Percentiles rank a stretch among this genome's conserved stretches.
Conservation (phyloP, 2,329 filamentous ascomycete genomes). For the Monosporascus sp. region DNA sequence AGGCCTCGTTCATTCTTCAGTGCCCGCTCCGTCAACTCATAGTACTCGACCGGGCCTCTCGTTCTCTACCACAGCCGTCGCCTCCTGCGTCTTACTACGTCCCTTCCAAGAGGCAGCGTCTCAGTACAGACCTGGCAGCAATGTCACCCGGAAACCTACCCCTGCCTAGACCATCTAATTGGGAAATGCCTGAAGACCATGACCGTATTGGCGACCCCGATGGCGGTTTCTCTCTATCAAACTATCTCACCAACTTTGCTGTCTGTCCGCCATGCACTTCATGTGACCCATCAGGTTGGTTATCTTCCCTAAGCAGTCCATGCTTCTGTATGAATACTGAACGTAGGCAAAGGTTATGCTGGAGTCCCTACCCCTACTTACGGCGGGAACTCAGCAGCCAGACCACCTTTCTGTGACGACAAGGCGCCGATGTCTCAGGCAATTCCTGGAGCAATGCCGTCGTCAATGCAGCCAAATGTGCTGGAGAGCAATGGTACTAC, state of each 20-base stretch:
- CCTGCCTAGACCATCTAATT: conserved; percentile 11
- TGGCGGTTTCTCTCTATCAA: conserved; percentile 20
- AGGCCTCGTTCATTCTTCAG: conserved; percentile 28
- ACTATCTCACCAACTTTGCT: conserved; percentile 28
- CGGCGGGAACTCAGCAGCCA: conserved; percentile 16
- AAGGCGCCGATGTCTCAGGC: conserved; percentile 15
- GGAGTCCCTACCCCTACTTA: conserved; percentile 18
- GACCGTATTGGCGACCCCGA: conserved; percentile 5
- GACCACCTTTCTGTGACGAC: conserved; percentile 18
- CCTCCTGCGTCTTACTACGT: conserved; percentile 15
- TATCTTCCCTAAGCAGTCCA: conserved; percentile 5
- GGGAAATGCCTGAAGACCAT: conserved; percentile 12
- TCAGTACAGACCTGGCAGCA: conserved; percentile 20
- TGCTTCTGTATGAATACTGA: conserved; percentile 15
- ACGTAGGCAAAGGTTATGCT: conserved; percentile 20
- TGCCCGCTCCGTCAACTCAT: conserved; percentile 23
- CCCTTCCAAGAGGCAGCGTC: conserved; percentile 20
- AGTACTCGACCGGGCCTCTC: conserved; percentile 24
- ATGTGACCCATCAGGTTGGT: conserved; percentile 30
- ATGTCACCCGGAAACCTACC: conserved; percentile 20
- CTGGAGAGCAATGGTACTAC: conserved; percentile 25
- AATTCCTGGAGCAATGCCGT: conserved; percentile 19
- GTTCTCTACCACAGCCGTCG: conserved; percentile 27
- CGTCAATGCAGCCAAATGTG: conserved; percentile 17
- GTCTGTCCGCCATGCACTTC: conserved; percentile 30